A percentile compares a stretch with the other conserved stretches of the same genome.
Evolutionary conservation across 1,139 yeast species (phyloP).

Genomic region (Saccharomyces hybrid): DNA sequence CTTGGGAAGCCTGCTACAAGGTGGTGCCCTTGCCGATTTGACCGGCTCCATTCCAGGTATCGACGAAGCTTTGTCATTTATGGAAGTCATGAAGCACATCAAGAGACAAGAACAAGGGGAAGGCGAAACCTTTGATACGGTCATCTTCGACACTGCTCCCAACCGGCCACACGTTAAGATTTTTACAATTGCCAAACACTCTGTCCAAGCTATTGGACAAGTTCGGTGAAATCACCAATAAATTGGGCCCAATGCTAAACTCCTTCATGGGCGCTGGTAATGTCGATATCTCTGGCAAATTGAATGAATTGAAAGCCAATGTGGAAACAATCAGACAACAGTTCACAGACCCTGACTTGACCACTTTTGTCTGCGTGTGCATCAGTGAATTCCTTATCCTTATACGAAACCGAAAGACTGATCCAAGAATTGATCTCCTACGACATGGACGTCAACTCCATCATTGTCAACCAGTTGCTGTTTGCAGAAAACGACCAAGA

Average conservation of each 20-base stretch:
- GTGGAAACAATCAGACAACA: conserved; percentile 88
- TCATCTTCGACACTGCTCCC: conserved; percentile 98
- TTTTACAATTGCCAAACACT: conserved; percentile 87
- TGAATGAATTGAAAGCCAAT: conserved; percentile 73
- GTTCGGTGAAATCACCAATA: conserved; percentile 76
- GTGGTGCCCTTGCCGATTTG: conserved; percentile 63
- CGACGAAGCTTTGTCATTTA: conserved; percentile 93
- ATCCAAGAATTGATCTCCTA: conserved; percentile 91
- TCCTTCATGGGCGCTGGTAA: conserved; percentile 52
- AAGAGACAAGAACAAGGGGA: conserved; percentile 56
- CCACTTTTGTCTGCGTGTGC: conserved; percentile 95
- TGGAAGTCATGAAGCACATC: conserved; percentile 95
- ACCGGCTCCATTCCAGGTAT: conserved; percentile 96
- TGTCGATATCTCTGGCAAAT: conserved; percentile 72
- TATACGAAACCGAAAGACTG: conserved; percentile 95
- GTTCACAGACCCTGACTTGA: conserved; percentile 90
- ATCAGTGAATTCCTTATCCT: conserved; percentile 91
- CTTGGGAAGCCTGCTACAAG: conserved; percentile 28
- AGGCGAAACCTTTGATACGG: conserved; percentile 62
- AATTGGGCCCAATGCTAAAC: conserved; percentile 85
- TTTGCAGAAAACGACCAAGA: conserved; percentile 63
- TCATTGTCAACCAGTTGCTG: conserved; percentile 86
- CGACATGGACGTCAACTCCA: conserved; percentile 92
- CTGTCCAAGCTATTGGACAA: conserved; percentile 79
- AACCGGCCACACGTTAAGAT: conserved; percentile 93